Evolutionary conservation across 2,329 filamentous ascomycete genomes (phyloP), one percentile per base, ranked within the genome.

Genomic region (Fusarium guadeloupense): DNA sequence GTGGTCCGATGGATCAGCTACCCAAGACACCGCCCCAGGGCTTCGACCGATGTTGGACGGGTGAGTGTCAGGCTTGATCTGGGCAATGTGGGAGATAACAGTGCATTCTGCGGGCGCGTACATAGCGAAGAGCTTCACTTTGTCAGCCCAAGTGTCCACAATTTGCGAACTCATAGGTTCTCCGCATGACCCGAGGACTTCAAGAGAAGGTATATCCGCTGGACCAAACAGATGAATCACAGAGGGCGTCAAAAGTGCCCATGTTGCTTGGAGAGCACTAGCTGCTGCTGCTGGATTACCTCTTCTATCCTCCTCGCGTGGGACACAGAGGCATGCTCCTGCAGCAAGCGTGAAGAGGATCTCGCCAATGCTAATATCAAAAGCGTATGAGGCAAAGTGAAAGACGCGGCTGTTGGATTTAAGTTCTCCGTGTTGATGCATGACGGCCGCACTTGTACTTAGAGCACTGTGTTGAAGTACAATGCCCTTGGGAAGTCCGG

Each of bases 371-470:
- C 47, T 51, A 13, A 51, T 45, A 2, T 51, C 47, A 2, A 51
- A 51, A 8, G 47, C 47, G 8, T 45, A 51, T 1, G 47, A 51
- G 2, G 47, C 47, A n/a, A 51, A 51, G 33, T 51, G 47, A 14
- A 51, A 51, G 1, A 51, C 47, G 2, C 47, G 47, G 19, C 47
- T 51, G 5, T n/a, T 8, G 16, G 31, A 4, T 9, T 31, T 38
- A 1, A 51, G 31, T 9, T 30, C 20, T 2, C 47, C 47, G 9
- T 25, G 25, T 10, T 51, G 19, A 4, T 25, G 31, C 47, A 51
- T 51, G 14, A 51, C 47, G 0, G 47, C 2, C 5, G 47, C 47
- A 4, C 47, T 51, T 10, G 47, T 45, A 1, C 40, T 23, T 6
- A 51, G 45, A 4, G 47, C 47, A 3, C 40, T 23, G 3, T 51